Percentiles rank a stretch among this genome's conserved stretches.
phyloP scores from a whole-genome alignment of 805 yeast species.

The Zygosaccharomyces gambellarensis region DNA sequence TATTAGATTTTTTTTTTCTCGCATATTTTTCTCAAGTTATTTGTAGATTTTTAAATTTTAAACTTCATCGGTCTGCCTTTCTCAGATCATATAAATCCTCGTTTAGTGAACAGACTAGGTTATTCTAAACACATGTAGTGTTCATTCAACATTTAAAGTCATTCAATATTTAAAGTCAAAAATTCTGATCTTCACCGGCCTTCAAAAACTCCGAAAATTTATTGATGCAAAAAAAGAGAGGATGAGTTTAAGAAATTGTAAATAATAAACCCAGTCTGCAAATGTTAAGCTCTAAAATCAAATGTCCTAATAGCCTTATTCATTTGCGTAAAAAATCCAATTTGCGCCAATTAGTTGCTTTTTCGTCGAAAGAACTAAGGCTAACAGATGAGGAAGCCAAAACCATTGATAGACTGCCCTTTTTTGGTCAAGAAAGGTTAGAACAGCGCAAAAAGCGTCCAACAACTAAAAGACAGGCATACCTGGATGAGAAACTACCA shows the following conservation, averaged over 20 bases:
- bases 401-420: slow-evolving; percentile 12
- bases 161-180: not conserved
- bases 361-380: not conserved
- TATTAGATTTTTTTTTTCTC: too few species aligned
- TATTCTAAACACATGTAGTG: too few species aligned
- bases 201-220: too few species aligned
- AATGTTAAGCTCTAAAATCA: not conserved
- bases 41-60: not conserved
- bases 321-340: not conserved
- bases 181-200: too few species aligned
- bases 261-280: not conserved
- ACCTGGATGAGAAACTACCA: slow-evolving; percentile 19
- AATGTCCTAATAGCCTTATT: not conserved
- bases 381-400: slow-evolving; percentile 12
- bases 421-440: slow-evolving; percentile 6
- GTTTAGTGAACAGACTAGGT: too few species aligned
- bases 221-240: too few species aligned
- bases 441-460: not conserved
- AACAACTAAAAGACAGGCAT: slow-evolving; percentile 12
- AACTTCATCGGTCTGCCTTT: not conserved
- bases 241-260: not conserved
- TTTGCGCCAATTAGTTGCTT: not conserved
- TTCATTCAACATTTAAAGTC: not conserved
- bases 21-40: too few species aligned
- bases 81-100: not conserved